A percentile compares a stretch with the other conserved stretches of the same genome.
Conservation (phyloP, 139 green algal species). For the Edaphochlamys debaryana region DNA sequence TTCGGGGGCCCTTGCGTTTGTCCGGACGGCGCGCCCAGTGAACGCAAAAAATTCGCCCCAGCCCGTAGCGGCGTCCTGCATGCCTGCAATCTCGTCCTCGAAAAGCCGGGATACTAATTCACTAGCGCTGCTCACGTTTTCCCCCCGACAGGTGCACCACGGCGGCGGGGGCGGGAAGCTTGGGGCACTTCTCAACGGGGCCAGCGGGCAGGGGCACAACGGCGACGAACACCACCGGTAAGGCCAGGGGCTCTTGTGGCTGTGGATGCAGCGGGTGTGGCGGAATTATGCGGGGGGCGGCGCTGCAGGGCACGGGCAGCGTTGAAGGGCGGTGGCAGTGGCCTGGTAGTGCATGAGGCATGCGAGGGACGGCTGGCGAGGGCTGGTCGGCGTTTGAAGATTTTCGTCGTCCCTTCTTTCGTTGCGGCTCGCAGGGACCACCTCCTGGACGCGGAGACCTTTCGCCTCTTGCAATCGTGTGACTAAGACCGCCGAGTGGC, state of each 20-base stretch:
- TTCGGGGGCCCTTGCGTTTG: not conserved
- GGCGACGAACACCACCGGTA: not conserved
- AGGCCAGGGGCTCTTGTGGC: not conserved
- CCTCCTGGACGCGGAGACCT: conserved; percentile 37
- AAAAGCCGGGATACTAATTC: too few species aligned
- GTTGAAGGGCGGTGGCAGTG: too few species aligned
- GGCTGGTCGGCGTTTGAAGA: not conserved
- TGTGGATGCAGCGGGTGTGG: not conserved
- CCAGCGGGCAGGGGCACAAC: not conserved
- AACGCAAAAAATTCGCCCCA: not conserved
- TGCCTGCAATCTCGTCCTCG: too few species aligned
- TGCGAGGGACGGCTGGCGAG: too few species aligned
- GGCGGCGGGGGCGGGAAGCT: too few species aligned
- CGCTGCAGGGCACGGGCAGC: not conserved
- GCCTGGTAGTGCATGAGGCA: not conserved
- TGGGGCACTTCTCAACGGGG: not conserved
- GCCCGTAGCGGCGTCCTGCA: not conserved
- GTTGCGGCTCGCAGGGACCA: not conserved
- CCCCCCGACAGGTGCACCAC: not conserved
- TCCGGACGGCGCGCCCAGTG: not conserved
- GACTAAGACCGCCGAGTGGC: too few species aligned
- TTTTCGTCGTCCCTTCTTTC: not conserved
- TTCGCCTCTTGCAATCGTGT: conserved; percentile 23
- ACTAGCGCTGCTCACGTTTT: not conserved
- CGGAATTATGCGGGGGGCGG: too few species aligned